A percentile compares a stretch with the other conserved stretches of the same genome.
phyloP scores from a whole-genome alignment of 208 protist species.

The Crithidia sp. region DNA sequence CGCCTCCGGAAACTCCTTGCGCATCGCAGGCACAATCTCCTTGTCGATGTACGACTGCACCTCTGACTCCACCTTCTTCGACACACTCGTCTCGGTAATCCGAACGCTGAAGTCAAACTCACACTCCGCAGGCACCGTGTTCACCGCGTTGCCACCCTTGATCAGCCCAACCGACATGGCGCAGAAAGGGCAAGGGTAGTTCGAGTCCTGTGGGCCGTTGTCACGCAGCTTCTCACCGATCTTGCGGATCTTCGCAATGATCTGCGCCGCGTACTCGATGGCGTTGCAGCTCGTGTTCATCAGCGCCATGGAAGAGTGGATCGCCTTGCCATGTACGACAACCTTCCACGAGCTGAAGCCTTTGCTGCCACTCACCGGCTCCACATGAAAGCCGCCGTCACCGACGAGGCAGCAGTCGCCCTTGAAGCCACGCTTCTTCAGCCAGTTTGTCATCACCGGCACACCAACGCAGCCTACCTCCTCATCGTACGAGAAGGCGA shows the following conservation, averaged over 20 bases:
- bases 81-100: slow-evolving; percentile 26
- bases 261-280: slow-evolving; percentile 42
- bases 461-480: slow-evolving; percentile 41
- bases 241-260: slow-evolving; percentile 41
- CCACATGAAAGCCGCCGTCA: slow-evolving; percentile 23
- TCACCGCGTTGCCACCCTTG: slow-evolving; percentile 48
- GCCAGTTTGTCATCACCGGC: slow-evolving; percentile 29
- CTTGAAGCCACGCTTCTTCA: slow-evolving; percentile 35
- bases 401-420: slow-evolving; percentile 57
- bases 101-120: slow-evolving; percentile 43
- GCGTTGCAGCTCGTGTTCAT: slow-evolving; percentile 50
- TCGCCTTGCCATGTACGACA: slow-evolving; percentile 51
- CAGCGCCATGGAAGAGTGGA: slow-evolving; percentile 52
- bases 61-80: slow-evolving; percentile 25
- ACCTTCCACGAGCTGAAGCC: slow-evolving; percentile 38
- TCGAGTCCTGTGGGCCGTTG: slow-evolving; percentile 21
- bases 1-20: slow-evolving; percentile 35
- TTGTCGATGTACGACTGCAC: slow-evolving; percentile 37
- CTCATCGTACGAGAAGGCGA: slow-evolving; percentile 47
- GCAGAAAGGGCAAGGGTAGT: slow-evolving; percentile 32
- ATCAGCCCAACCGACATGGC: slow-evolving; percentile 42
- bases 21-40: slow-evolving; percentile 29
- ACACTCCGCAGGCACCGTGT: slow-evolving; percentile 53
- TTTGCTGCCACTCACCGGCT: slow-evolving; percentile 45
- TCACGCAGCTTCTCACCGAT: slow-evolving; percentile 35